These are phyloP conservation scores for Candida gigantensis DNA, from an alignment of 1,139 yeast species.

Conservation along the genomic window DNA sequence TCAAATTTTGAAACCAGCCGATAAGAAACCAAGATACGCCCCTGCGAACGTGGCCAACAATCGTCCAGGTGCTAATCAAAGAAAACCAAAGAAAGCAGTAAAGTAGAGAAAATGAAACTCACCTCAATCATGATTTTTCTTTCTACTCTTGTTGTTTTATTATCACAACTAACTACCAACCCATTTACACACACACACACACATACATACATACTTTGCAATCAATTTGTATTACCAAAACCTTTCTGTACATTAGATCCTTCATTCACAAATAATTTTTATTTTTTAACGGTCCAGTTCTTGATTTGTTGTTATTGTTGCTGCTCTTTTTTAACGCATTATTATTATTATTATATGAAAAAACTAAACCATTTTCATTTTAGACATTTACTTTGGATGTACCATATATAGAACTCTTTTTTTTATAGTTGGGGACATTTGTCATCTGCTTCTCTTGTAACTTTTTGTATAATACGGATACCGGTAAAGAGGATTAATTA, in stretches of 20 bases:
- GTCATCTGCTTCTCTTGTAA: too few species aligned
- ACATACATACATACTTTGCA: neutral
- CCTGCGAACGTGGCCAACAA: slow-evolving; percentile 54
- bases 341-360: neutral
- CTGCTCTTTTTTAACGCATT: neutral
- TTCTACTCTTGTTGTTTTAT: neutral
- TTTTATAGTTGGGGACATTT: too few species aligned
- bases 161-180: too few species aligned
- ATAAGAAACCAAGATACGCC: slow-evolving; percentile 70
- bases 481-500: too few species aligned
- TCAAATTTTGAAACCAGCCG: slow-evolving; percentile 97
- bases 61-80: slow-evolving; percentile 67
- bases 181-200: neutral
- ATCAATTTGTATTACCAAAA: neutral
- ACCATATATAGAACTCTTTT: too few species aligned
- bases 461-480: too few species aligned
- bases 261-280: neutral
- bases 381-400: too few species aligned
- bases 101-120: slow-evolving; percentile 34
- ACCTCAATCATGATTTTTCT: too few species aligned
- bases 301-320: neutral
- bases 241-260: slow-evolving; percentile 1
- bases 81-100: slow-evolving; percentile 66
- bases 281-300: neutral
- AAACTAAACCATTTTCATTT: neutral